Conservation (phyloP, 192 early-diverging fungal species). For the Cladochytrium replicatum region DNA sequence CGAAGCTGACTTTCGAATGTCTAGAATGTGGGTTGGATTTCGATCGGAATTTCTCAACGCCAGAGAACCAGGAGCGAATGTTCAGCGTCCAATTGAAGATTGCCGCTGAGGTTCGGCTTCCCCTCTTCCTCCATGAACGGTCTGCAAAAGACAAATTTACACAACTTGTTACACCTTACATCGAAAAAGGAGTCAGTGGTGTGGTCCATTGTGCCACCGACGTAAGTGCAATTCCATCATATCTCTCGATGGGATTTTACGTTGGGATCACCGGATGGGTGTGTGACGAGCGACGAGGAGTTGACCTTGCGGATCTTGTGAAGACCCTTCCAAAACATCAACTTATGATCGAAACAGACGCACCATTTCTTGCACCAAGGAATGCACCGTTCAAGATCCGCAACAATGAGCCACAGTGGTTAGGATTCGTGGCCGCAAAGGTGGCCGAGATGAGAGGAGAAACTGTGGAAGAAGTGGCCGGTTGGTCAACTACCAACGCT, state of each 20-base stretch:
- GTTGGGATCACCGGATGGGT: constrained; percentile 3
- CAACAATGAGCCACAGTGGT: too few relatives aligned
- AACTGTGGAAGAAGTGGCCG: too few relatives aligned
- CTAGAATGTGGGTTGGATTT: constrained; percentile 8
- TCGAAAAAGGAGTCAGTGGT: background rate
- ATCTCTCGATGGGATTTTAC: constrained; percentile 2
- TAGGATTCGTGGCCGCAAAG: too few relatives aligned
- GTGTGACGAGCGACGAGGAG: constrained; percentile 2
- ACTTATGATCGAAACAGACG: constrained; percentile 6
- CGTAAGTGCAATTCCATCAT: background rate
- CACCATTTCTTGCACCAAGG: constrained; percentile 4
- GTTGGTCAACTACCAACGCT: too few relatives aligned
- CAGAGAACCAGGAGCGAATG: background rate
- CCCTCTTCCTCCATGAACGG: background rate
- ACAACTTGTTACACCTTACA: background rate
- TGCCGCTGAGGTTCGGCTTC: background rate
- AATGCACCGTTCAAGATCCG: background rate
- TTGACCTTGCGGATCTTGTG: background rate
- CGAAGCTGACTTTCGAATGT: too few relatives aligned
- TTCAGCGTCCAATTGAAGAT: background rate
- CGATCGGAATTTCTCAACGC: constrained; percentile 1
- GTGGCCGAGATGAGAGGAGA: too few relatives aligned
- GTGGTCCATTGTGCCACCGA: background rate
- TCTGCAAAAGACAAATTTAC: background rate
- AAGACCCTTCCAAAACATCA: background rate